Conservation (phyloP, 257 asterid species). For the Forsythia suspensa region DNA sequence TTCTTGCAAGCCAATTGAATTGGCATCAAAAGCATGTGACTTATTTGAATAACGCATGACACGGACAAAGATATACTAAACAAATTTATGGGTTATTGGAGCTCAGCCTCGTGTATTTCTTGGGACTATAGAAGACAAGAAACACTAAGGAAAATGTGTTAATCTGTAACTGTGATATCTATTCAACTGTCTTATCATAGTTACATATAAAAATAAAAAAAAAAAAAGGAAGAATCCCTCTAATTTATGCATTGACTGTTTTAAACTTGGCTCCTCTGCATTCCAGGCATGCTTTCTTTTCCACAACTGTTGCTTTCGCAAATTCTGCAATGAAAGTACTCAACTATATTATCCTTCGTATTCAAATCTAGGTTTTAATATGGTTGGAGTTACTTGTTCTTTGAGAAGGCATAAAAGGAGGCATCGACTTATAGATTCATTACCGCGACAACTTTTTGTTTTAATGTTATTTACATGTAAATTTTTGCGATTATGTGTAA, state of each 20-base stretch:
- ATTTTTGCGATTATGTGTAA: background rate
- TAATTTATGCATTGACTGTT: background rate
- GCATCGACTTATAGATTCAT: background rate
- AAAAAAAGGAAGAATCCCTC: background rate
- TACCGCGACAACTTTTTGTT: background rate
- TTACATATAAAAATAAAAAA: no score
- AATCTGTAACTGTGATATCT: background rate
- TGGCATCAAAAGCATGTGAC: background rate
- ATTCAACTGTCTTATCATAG: background rate
- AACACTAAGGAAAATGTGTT: slow-evolving; percentile 21
- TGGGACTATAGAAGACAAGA: background rate
- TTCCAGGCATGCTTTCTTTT: background rate
- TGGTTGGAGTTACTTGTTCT: background rate
- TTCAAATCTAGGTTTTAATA: background rate
- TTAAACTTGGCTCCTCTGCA: background rate
- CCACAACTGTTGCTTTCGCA: background rate
- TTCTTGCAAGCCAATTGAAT: background rate
- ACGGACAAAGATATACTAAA: background rate
- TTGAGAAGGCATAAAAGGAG: background rate
- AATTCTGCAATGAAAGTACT: background rate
- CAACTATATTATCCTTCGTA: background rate
- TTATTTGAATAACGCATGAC: background rate
- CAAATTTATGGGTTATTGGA: background rate
- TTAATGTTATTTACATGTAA: background rate
- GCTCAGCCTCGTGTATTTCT: background rate